phyloP scores from a whole-genome alignment of 2,329 filamentous ascomycete genomes.

The Paracamarosporium sp. region DNA sequence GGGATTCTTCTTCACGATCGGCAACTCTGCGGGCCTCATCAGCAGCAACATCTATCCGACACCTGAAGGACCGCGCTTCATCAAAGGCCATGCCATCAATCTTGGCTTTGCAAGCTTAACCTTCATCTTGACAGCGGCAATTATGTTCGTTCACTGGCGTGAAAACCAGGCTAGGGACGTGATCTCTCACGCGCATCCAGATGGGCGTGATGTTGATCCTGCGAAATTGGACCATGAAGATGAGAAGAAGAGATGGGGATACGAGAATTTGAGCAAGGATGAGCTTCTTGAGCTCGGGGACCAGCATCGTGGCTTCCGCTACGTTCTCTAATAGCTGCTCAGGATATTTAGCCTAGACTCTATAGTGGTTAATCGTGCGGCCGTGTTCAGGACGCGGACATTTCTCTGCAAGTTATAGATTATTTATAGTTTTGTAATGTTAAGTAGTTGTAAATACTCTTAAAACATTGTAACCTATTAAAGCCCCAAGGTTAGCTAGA shows the following conservation, averaged over 20 bases:
- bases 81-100: not conserved
- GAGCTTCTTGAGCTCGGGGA: not conserved
- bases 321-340: not conserved
- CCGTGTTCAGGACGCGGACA: too few relatives aligned
- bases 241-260: not conserved
- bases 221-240: not conserved
- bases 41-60: not conserved
- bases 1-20: not conserved
- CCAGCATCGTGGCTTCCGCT: not conserved
- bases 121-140: not conserved
- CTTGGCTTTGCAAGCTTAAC: not conserved
- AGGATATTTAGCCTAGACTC: too few relatives aligned
- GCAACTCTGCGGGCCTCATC: not conserved
- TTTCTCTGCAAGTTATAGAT: too few relatives aligned
- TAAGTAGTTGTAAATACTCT: too few relatives aligned
- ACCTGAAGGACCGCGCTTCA: not conserved
- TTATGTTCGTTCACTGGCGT: not conserved
- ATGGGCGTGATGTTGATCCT: not conserved
- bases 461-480: too few relatives aligned
- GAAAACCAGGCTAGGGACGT: not conserved
- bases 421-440: too few relatives aligned
- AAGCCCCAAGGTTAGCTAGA: too few relatives aligned
- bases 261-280: not conserved
- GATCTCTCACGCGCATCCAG: not conserved
- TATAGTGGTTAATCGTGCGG: too few relatives aligned